phyloP scores from a whole-genome alignment of 768 basidiomycete genomes.

The Dendrothele bispora region DNA sequence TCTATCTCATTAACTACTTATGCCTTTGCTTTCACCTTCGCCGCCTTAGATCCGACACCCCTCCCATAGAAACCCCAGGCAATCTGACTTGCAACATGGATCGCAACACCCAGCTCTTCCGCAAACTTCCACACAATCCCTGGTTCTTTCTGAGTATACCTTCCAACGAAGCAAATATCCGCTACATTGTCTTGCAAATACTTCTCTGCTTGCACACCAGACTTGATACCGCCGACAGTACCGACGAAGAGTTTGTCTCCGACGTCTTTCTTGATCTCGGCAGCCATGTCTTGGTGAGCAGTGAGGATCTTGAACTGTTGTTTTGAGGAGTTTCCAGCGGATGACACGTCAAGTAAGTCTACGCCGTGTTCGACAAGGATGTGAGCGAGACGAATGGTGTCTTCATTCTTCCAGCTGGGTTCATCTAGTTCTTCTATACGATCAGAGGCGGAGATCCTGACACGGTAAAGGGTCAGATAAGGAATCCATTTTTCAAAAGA shows the following conservation, averaged over 20 bases:
- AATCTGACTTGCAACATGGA: constrained; percentile 53
- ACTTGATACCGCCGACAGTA: constrained; percentile 54
- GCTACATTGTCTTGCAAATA: constrained; percentile 57
- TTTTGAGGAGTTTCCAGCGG: constrained; percentile 53
- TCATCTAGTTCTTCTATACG: constrained; percentile 68
- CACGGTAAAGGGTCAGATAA: not conserved
- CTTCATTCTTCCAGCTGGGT: constrained; percentile 68
- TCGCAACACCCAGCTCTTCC: constrained; percentile 50
- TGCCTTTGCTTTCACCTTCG: not conserved
- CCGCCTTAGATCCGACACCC: constrained; percentile 12
- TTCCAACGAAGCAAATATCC: constrained; percentile 57
- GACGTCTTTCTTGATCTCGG: constrained; percentile 44
- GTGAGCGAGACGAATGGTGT: constrained; percentile 60
- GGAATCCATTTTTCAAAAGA: no score
- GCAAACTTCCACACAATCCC: constrained; percentile 52
- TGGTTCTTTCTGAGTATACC: constrained; percentile 63
- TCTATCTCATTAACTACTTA: no score
- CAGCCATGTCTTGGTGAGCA: constrained; percentile 57
- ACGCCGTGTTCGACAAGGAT: constrained; percentile 67
- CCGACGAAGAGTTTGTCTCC: constrained; percentile 37
- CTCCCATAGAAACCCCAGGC: constrained; percentile 51
- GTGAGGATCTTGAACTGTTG: constrained; percentile 37
- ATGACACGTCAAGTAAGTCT: constrained; percentile 74
- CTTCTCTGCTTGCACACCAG: constrained; percentile 53
- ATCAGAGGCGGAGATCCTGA: constrained; percentile 71